Evolutionary conservation across 148 eudicot genomes (phyloP).

Genomic region (Cornus controversa): DNA sequence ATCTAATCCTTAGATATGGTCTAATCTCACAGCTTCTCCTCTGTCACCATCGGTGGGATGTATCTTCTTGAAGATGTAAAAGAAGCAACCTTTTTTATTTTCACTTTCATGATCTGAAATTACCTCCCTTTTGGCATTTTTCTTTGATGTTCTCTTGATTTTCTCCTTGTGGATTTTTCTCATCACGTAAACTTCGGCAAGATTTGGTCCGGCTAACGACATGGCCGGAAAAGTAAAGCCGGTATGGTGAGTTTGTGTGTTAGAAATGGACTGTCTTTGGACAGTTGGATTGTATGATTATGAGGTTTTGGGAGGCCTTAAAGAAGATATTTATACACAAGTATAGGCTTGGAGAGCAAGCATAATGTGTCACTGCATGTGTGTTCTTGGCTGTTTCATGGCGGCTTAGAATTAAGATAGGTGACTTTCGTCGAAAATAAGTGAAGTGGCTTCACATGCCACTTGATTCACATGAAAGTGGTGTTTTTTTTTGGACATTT

Average conservation of each 20-base stretch:
- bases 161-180: background rate
- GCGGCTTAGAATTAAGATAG: background rate
- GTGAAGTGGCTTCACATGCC: background rate
- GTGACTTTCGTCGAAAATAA: no score
- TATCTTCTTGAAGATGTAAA: background rate
- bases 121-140: background rate
- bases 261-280: no score
- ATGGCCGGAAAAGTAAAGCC: no score
- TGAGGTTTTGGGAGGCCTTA: background rate
- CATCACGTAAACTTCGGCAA: constrained; percentile 5
- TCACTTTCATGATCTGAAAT: background rate
- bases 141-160: background rate
- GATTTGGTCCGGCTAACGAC: no score
- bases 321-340: no score
- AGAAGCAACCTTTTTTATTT: background rate
- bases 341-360: background rate
- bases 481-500: no score
- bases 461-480: background rate
- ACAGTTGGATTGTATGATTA: background rate
- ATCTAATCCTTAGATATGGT: no score
- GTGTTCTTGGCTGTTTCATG: background rate
- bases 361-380: no score
- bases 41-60: background rate
- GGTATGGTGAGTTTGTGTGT: no score
- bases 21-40: background rate